Base-by-base conservation (phyloP, 2,329 filamentous ascomycete genomes). In the Scortechinia acanthostroma region DNA sequence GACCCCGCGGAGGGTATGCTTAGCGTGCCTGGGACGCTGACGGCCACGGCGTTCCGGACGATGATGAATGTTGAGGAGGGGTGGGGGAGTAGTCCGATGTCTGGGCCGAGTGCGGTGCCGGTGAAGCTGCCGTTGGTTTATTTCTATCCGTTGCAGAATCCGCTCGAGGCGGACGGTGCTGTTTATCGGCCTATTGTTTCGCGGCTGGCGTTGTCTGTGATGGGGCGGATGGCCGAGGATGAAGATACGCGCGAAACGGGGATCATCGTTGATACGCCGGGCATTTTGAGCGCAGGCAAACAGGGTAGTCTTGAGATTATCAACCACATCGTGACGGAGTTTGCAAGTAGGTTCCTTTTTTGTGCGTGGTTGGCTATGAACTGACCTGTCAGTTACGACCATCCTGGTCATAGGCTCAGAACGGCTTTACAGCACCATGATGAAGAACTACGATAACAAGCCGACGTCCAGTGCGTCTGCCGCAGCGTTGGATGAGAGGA, bases 71-170 rank as follows among this genome's bases (percentile, higher is more conserved):
- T 87, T 21, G 83, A 87, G 61, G 76, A 84, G 51, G 81, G 80
- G 3, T 88, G 81, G 75, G 84, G 84, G 16, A 86, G 74, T 54
- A 83, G 79, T 58, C 81, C 83, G 1, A 85, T 85, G 54, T 85
- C 79, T 47, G 83, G 83, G 0, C 83, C 84, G 2, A 84, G 76
- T 50, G 73, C 77, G 0, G 74, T 84, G 3, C 82, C 83, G 0
- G 80, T 86, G 45, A 87, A 87, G 62, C 69, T 86, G 52, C 84
- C 84, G 3, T 61, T 88, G 47, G 81, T 85, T 35, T 88, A 88
- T 57, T 83, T 82, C 55, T 86, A 81, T 58, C 83, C 83, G n/a
- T 68, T 82, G 52, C 68, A 71, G 43, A 79, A 70, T 52, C 74
- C 81, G 35, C 17, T 40, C 5, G 77, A 85, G 53, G 79, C 80